Base-by-base conservation (phyloP, 2,329 filamentous ascomycete species). In the Fusarium setosum region DNA sequence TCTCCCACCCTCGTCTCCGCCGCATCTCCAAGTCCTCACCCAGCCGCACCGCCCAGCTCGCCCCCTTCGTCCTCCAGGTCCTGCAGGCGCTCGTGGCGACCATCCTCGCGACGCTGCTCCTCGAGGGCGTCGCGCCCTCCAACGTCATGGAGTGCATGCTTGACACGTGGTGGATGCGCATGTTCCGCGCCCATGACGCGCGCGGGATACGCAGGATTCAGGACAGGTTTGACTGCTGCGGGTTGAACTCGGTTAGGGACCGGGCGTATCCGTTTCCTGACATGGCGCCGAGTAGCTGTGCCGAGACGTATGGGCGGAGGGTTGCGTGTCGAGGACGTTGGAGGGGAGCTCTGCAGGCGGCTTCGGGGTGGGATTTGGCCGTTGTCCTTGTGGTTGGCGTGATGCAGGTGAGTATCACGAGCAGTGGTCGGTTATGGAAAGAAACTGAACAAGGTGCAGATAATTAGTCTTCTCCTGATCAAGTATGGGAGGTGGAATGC, bases 181-280 rank as follows among this genome's bases (percentile, higher is more conserved):
- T 92, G 57, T 92, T 81, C 68, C 73, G 65, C 0, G 67, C 70
- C 0, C 86, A 88, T 60, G 80, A 91, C 54, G 81, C 63, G 1
- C 63, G 67, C 1, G 74, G 81, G 3, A 84, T 93, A 56, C 79
- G 82, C 38, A 75, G 77, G 3, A 89, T 93, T 49, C 91, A 93
- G 70, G 88, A 93, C 71, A 74, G 82, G 0, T 83, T 92, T 29
- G 73, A 84, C 8, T 93, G 91, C 77, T 93, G 91, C 67, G 91
- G 91, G 0, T 80, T 92, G 31, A 82, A 82, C 55, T 83, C 80
- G 5, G 72, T 86, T 24, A 75, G 73, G 26, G 89, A 93, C 70
- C 86, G 84, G 66, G 84, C 86, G 0, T 92, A 84, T 80, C 91
- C 90, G 0, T 92, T 91, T 59, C 80, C 80, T 0, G 63, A 53